Evolutionary conservation across 2,329 filamentous ascomycete genomes (phyloP), one percentile per base, ranked within the genome.

Genomic region (Plenodomus tracheiphilus): DNA sequence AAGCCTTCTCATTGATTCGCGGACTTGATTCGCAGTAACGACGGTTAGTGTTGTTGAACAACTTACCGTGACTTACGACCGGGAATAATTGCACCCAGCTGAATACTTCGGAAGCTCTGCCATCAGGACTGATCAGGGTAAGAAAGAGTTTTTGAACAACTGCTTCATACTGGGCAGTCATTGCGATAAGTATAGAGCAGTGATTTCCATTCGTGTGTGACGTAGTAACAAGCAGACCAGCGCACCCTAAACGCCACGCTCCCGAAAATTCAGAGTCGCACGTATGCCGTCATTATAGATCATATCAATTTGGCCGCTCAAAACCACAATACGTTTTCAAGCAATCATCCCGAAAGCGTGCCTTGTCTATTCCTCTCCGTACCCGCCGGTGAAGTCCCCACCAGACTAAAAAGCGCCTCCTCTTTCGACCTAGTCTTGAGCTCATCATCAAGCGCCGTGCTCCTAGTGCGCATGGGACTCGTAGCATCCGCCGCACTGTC

Each of bases 401-500:
- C 56, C n/a, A 54, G 44, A 9, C 45, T 52, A 3, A 63, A 48
- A 3, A 58, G 34, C 35, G 52, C 42, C 30, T 54, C 54, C 19
- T 66, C 63, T 25, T 51, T 56, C 25, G 62, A 54, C 16, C 56
- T 47, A 18, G 30, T 52, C 19, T 43, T 57, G 16, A 70, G 35
- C 25, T 61, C 64, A 9, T 61, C 56, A 2, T 72, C 69, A 1
- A 71, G 46, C 13, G 61, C 52, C 5, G 54, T 67, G 2, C 51
- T 64, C 36, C 62, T 59, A 2, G 61, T 68, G 2, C 69, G 56
- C 48, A 72, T 51, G 2, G 69, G 68, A 40, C 66, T 72, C 0
- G 70, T 73, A 7, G 71, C 71, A 59, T 75, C 72, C 1, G 70
- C 71, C 7, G 68, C 69, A 17, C 70, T 71, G 43, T 75, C 72